A percentile compares a stretch with the other conserved stretches of the same genome.
Conservation (phyloP, 2,329 filamentous ascomycete species). For the Colletotrichum sp. region DNA sequence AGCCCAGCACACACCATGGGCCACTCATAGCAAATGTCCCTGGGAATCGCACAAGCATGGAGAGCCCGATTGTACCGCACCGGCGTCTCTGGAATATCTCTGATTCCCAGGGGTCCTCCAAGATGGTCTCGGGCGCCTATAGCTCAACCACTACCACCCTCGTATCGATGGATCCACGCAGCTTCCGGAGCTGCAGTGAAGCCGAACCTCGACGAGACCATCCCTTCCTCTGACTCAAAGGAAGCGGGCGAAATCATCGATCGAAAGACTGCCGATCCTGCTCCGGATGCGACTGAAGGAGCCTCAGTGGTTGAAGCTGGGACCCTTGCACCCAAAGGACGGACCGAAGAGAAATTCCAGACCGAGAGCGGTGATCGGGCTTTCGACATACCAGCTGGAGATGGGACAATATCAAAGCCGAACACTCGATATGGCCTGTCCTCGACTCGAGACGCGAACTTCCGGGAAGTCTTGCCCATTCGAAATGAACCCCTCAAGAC, state of each 20-base stretch:
- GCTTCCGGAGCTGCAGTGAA: not conserved
- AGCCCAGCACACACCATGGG: slow-evolving; percentile 34
- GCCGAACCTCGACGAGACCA: not conserved
- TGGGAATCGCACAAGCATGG: slow-evolving; percentile 49
- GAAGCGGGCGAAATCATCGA: not conserved
- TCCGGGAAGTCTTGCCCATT: not conserved
- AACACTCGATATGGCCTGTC: not conserved
- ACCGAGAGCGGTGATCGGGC: not conserved
- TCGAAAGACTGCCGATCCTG: not conserved
- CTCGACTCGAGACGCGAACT: not conserved
- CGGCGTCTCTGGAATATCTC: slow-evolving; percentile 26
- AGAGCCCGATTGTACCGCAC: slow-evolving; percentile 41
- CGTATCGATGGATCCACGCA: not conserved
- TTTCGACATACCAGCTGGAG: not conserved
- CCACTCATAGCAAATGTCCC: slow-evolving; percentile 49
- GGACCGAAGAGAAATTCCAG: not conserved
- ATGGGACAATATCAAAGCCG: not conserved
- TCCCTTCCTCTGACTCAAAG: not conserved
- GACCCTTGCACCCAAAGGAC: not conserved
- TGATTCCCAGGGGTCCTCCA: slow-evolving; percentile 18
- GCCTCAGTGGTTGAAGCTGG: not conserved
- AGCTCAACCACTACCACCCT: not conserved
- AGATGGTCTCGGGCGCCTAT: slow-evolving; percentile 12
- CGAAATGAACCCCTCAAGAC: not conserved
- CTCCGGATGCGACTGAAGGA: not conserved